phyloP scores from a whole-genome alignment of 768 basidiomycete species.

The Myochromella boudieri region DNA sequence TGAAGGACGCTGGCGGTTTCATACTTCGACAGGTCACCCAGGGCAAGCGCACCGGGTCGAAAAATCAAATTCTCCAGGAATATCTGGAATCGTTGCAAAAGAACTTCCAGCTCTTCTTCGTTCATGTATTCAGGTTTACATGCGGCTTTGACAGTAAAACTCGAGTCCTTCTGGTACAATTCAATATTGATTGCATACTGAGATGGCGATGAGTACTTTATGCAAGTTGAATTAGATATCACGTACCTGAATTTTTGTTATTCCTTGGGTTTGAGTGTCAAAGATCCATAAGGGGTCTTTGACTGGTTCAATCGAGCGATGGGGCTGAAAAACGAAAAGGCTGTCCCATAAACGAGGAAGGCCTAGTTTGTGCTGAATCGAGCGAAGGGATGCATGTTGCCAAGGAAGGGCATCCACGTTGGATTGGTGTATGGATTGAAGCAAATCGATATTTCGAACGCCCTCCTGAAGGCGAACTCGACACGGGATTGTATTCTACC shows the following conservation, averaged over 20 bases:
- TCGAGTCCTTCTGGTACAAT: conserved; percentile 28
- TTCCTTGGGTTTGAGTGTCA: conserved; percentile 12
- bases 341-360: conserved; percentile 36
- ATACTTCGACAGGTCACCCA: conserved; percentile 12
- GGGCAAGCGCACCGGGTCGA: conserved; percentile 12
- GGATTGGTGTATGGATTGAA: conserved; percentile 33
- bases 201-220: neutral
- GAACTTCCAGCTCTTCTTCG: conserved; percentile 18
- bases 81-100: conserved; percentile 19
- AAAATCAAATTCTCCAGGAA: conserved; percentile 16
- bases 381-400: conserved; percentile 47
- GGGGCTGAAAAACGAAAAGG: conserved; percentile 45
- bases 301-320: conserved; percentile 14
- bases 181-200: conserved; percentile 48
- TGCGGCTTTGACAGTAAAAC: conserved; percentile 34
- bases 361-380: conserved; percentile 34
- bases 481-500: conserved; percentile 46
- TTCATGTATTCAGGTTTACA: conserved; percentile 31
- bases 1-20: neutral
- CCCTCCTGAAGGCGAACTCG: conserved; percentile 30
- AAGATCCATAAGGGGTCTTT: conserved; percentile 30
- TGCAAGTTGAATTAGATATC: neutral
- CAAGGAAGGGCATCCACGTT: conserved; percentile 40
- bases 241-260: conserved; percentile 28
- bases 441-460: conserved; percentile 30